phyloP scores from a whole-genome alignment of 495 filamentous ascomycete species.

The Chaetomium tenue region DNA sequence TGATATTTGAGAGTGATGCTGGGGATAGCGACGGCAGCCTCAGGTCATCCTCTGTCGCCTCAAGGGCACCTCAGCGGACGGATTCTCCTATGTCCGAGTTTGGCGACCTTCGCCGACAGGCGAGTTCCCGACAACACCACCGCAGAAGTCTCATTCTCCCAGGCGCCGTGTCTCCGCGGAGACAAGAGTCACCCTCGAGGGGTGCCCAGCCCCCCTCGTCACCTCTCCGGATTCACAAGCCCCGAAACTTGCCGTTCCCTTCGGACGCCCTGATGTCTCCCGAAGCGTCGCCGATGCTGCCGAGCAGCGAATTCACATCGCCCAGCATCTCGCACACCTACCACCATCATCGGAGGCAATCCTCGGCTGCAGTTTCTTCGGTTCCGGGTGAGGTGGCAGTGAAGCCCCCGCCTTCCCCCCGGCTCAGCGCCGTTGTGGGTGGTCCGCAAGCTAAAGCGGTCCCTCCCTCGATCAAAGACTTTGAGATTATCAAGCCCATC shows the following conservation, averaged over 20 bases:
- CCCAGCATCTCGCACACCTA: constrained; percentile 55
- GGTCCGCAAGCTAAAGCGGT: constrained; percentile 72
- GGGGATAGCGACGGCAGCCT: constrained; percentile 83
- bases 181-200: constrained; percentile 83
- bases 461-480: constrained; percentile 95
- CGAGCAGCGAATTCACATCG: constrained; percentile 74
- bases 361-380: constrained; percentile 79
- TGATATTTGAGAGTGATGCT: constrained; percentile 75
- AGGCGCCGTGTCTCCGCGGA: constrained; percentile 68
- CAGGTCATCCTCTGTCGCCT: constrained; percentile 71
- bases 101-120: constrained; percentile 63
- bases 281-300: constrained; percentile 81
- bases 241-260: constrained; percentile 66
- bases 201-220: constrained; percentile 62
- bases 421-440: constrained; percentile 68
- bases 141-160: constrained; percentile 79
- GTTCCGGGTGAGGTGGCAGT: constrained; percentile 49
- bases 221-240: constrained; percentile 81
- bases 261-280: constrained; percentile 79
- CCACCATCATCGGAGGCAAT: constrained; percentile 82
- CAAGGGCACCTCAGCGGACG: constrained; percentile 62
- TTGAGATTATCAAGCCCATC: constrained; percentile 98
- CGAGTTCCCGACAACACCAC: constrained; percentile 73
- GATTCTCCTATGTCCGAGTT: constrained; percentile 89
- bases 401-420: constrained; percentile 76